Percentiles rank a stretch among this genome's conserved stretches.
phyloP scores from a whole-genome alignment of 2,329 filamentous ascomycete genomes.

The Pyricularia sp. region DNA sequence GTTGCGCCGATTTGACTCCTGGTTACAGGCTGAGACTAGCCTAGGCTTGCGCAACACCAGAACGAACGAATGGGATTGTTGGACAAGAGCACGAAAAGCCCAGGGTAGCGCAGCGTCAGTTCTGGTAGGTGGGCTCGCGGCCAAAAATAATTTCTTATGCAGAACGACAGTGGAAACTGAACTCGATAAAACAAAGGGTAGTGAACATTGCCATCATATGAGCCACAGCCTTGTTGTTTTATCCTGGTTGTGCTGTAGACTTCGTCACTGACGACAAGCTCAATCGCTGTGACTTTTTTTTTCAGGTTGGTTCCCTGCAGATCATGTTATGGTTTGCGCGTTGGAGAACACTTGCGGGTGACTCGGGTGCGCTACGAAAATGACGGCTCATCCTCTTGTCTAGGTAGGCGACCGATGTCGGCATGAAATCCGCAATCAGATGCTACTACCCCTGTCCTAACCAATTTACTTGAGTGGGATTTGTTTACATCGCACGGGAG shows the following conservation, averaged over 20 bases:
- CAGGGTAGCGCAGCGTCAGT: not conserved
- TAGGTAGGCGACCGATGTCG: not conserved
- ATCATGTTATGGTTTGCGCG: not conserved
- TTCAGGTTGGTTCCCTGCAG: not conserved
- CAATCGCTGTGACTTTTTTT: not conserved
- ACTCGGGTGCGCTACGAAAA: not conserved
- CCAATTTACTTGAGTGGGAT: not conserved
- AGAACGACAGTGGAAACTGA: not conserved
- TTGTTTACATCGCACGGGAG: not conserved
- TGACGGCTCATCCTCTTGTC: not conserved
- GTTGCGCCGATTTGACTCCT: not conserved
- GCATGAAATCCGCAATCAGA: not conserved
- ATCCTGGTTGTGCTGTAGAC: not conserved
- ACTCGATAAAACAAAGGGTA: not conserved
- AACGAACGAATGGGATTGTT: not conserved
- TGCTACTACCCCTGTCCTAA: not conserved
- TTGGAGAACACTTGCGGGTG: not conserved
- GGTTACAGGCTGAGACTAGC: not conserved
- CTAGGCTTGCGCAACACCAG: not conserved
- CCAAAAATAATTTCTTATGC: not conserved
- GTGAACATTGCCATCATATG: not conserved
- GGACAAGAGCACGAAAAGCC: not conserved
- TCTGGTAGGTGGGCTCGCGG: not conserved
- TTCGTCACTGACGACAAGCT: not conserved
- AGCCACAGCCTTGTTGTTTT: not conserved